phyloP scores from a whole-genome alignment of 805 yeast species.

The Sungouiozyma ichnusensis region DNA sequence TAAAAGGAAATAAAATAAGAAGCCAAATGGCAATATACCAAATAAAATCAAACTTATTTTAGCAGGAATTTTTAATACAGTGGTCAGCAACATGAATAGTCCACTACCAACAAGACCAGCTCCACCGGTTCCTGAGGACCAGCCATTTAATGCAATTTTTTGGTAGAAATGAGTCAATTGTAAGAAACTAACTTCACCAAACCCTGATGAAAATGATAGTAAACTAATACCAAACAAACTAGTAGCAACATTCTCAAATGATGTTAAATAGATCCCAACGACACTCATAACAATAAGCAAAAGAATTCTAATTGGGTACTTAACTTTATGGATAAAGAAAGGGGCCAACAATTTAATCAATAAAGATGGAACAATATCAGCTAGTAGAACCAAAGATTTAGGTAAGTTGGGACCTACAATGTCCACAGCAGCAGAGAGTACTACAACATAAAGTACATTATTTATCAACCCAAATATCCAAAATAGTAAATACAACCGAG shows the following conservation, averaged over 20 bases:
- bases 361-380: constrained; percentile 82
- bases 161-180: constrained; percentile 75
- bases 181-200: constrained; percentile 83
- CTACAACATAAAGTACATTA: constrained; percentile 84
- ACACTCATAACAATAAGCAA: constrained; percentile 48
- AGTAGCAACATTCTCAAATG: constrained; percentile 24
- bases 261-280: constrained; percentile 62
- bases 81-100: constrained; percentile 58
- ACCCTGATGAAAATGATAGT: constrained; percentile 78
- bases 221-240: constrained; percentile 60
- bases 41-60: constrained; percentile 47
- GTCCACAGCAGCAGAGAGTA: constrained; percentile 85
- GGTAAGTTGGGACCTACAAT: constrained; percentile 77
- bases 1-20: constrained; percentile 31
- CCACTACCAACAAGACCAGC: constrained; percentile 87
- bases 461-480: constrained; percentile 81
- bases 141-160: constrained; percentile 60
- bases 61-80: constrained; percentile 49
- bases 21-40: constrained; percentile 44
- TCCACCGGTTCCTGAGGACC: constrained; percentile 93
- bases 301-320: constrained; percentile 47
- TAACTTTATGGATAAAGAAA: constrained; percentile 57
- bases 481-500: constrained; percentile 39
- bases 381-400: constrained; percentile 73
- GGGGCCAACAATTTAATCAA: constrained; percentile 64